These are phyloP conservation scores for Lactarius trivialis DNA, from an alignment of 768 basidiomycete species.

Conservation along the genomic window DNA sequence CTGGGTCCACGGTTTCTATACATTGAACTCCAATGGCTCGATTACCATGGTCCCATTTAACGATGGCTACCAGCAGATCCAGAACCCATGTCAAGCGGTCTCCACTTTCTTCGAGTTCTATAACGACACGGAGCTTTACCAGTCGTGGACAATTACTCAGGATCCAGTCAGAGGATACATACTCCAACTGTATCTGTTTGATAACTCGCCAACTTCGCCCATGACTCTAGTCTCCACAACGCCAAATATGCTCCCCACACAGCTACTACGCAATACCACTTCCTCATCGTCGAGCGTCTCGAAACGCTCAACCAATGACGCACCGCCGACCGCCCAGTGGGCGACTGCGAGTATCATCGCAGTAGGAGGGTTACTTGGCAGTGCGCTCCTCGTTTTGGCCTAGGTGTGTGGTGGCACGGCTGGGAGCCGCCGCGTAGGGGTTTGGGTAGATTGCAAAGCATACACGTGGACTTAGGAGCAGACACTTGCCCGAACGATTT, in stretches of 20 bases:
- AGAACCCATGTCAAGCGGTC: slow-evolving; percentile 84
- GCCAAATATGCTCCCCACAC: slow-evolving; percentile 85
- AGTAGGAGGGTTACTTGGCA: slow-evolving; percentile 8
- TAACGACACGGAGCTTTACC: slow-evolving; percentile 65
- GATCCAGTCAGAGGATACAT: slow-evolving; percentile 58
- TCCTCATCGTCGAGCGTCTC: not conserved
- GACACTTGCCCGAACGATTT: slow-evolving; percentile 5
- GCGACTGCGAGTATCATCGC: not conserved
- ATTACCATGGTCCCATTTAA: slow-evolving; percentile 65
- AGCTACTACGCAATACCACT: slow-evolving; percentile 46
- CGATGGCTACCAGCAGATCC: slow-evolving; percentile 92
- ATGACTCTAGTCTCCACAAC: slow-evolving; percentile 57
- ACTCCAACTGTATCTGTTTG: slow-evolving; percentile 71
- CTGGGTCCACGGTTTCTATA: slow-evolving; percentile 85
- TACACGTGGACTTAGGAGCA: slow-evolving; percentile 15
- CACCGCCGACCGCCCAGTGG: slow-evolving; percentile 1
- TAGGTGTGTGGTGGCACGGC: not conserved
- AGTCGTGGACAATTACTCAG: slow-evolving; percentile 62
- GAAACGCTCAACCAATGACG: not conserved
- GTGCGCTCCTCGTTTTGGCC: not conserved
- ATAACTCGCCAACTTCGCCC: slow-evolving; percentile 72
- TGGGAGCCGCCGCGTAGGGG: not conserved
- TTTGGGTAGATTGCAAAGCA: slow-evolving; percentile 5
- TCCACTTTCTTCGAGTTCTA: slow-evolving; percentile 86
- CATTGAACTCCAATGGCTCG: slow-evolving; percentile 67